Base-by-base conservation (phyloP, 2,329 filamentous ascomycete species). In the Ophiostoma piceae region DNA sequence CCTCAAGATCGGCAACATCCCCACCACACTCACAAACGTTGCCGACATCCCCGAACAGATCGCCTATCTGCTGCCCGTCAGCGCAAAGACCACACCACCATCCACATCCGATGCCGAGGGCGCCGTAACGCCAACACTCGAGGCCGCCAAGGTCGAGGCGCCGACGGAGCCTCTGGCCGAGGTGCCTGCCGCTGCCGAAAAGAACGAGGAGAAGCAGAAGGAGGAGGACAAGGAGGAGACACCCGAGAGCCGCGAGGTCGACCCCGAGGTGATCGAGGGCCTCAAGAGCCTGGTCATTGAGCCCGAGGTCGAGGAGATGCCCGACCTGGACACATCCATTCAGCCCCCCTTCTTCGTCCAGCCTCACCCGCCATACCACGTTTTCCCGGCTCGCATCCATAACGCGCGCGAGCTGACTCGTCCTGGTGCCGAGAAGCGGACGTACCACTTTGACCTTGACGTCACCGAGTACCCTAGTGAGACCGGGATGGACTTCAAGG, bases 381-480 rank as follows among this genome's bases (percentile, higher is more conserved):
- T 98, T 72, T 96, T 91, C 79, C 90, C 93, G 0, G 94, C 94
- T n/a, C 92, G 89, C 73, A 87, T 99, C 66, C 90, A 92, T 79
- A 89, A 89, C 75, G 87, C 92, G 2, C 90, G 95, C 70, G 93
- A 97, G 79, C 82, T 99, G 77, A 99, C 95, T 14, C 90, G 88
- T 77, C 84, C 87, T 32, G 94, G 94, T 29, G 95, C 95, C 5
- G 92, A 97, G 83, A 99, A 99, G 86, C 87, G 94, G 72, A 99
- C 95, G 0, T 97, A 94, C 79, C 95, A 99, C 80, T 98, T 98
- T 76, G 95, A 98, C 76, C 87, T 99, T 64, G 95, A 99, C 76
- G 90, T 99, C 67, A 97, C 94, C 67, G 90, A 97, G 77, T 99
- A 99, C 76, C 78, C 95, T 0, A 86, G 88, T 26, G 92, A 96